A percentile compares a stretch with the other conserved stretches of the same genome.
These are phyloP conservation scores for Paraurostyla sp. DNA, from an alignment of 73 alveolate species.

Conservation along the genomic window DNA sequence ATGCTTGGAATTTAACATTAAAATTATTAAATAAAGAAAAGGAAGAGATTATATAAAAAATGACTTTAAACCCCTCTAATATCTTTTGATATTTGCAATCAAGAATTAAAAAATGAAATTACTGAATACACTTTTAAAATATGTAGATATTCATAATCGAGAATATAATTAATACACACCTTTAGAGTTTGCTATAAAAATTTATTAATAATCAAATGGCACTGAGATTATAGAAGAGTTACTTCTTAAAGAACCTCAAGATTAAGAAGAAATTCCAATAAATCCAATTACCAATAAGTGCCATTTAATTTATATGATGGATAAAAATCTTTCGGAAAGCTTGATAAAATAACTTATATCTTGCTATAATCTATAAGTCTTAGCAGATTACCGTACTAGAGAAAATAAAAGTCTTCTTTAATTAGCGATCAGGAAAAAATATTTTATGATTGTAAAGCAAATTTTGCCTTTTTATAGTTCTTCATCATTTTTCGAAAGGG, in stretches of 20 bases:
- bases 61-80: neutral
- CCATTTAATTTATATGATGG: neutral
- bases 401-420: neutral
- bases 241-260: neutral
- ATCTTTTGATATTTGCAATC: neutral
- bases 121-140: neutral
- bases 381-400: neutral
- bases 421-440: neutral
- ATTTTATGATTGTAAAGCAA: neutral
- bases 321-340: neutral
- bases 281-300: neutral
- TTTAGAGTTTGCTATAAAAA: slow-evolving; percentile 11
- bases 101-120: neutral
- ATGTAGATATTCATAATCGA: neutral
- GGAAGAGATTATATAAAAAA: neutral
- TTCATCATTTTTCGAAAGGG: slow-evolving; percentile 12
- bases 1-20: neutral
- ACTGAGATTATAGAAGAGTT: neutral
- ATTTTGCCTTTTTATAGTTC: neutral
- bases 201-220: neutral
- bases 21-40: neutral
- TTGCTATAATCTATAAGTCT: neutral
- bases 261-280: neutral
- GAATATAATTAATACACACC: neutral
- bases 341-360: neutral